Percentiles rank a stretch among this genome's conserved stretches.
phyloP scores from a whole-genome alignment of 1,284 basidiomycete genomes.

The Coniophora puteana region DNA sequence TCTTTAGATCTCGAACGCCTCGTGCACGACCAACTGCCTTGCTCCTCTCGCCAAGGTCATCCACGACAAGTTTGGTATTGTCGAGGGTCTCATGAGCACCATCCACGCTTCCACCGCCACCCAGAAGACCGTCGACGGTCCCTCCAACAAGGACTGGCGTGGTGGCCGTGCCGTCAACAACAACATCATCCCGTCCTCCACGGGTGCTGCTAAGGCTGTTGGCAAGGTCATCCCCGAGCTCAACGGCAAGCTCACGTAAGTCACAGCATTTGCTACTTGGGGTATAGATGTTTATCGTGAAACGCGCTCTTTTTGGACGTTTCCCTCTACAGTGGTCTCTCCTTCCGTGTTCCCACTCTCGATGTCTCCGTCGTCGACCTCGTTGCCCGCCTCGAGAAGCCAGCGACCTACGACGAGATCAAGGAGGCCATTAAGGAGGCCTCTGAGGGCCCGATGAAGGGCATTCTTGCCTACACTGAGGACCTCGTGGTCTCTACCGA shows the following conservation, averaged over 20 bases:
- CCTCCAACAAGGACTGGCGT: constrained; percentile 93
- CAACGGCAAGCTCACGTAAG: constrained; percentile 95
- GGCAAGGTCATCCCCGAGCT: constrained; percentile 98
- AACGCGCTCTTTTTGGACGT: constrained; percentile 1
- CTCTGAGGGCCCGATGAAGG: constrained; percentile 69
- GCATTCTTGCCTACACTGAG: constrained; percentile 94
- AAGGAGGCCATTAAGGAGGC: constrained; percentile 87
- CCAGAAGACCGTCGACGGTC: constrained; percentile 99
- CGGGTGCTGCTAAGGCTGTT: constrained; percentile 99
- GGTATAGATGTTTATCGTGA: not conserved
- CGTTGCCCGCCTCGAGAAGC: constrained; percentile 90
- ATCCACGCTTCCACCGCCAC: constrained; percentile 97
- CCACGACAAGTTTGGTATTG: constrained; percentile 93
- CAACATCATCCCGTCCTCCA: constrained; percentile 99
- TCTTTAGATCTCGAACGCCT: constrained; percentile 91
- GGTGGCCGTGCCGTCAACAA: constrained; percentile 95
- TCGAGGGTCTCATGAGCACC: constrained; percentile 98
- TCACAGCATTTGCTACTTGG: not conserved
- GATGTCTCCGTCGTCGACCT: constrained; percentile 99
- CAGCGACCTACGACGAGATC: constrained; percentile 87
- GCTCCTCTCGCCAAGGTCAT: constrained; percentile 98
- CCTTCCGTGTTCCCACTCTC: constrained; percentile 97
- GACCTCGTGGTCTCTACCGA: constrained; percentile 95
- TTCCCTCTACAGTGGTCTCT: constrained; percentile 63
- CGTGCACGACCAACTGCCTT: constrained; percentile 99